Evolutionary conservation across 306 rosid genomes (phyloP).

Genomic region (Lotus japonicus): DNA sequence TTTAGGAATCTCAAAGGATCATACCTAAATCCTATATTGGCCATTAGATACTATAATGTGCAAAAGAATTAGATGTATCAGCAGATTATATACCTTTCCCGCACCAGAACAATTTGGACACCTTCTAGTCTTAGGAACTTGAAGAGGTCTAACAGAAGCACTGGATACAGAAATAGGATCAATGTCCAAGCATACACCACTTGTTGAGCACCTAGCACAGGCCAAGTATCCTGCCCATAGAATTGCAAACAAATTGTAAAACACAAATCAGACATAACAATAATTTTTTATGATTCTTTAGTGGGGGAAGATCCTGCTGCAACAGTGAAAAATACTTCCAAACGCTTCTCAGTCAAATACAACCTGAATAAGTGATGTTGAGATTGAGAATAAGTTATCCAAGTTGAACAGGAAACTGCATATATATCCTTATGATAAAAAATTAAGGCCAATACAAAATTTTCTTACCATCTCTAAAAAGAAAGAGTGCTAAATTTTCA

Average conservation of each 20-base stretch:
- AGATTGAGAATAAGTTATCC: not conserved
- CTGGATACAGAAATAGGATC: constrained; percentile 52
- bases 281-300: not conserved
- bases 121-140: constrained; percentile 48
- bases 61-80: not conserved
- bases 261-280: constrained; percentile 5
- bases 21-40: too few species aligned
- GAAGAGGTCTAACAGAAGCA: constrained; percentile 43
- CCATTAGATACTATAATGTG: not conserved
- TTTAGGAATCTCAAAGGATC: too few species aligned
- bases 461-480: not conserved
- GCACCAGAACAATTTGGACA: constrained; percentile 72
- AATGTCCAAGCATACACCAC: constrained; percentile 69
- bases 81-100: constrained; percentile 62
- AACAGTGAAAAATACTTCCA: not conserved
- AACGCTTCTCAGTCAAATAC: not conserved
- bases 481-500: not conserved
- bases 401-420: not conserved
- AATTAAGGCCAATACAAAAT: not conserved
- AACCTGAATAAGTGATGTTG: not conserved
- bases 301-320: not conserved
- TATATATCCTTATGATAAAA: not conserved
- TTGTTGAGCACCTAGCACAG: constrained; percentile 85
- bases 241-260: constrained; percentile 1
- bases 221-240: constrained; percentile 74